A percentile compares a stretch with the other conserved stretches of the same genome.
Conservation (phyloP, 106 monocot species). For the Dendrobium chrysotoxum region DNA sequence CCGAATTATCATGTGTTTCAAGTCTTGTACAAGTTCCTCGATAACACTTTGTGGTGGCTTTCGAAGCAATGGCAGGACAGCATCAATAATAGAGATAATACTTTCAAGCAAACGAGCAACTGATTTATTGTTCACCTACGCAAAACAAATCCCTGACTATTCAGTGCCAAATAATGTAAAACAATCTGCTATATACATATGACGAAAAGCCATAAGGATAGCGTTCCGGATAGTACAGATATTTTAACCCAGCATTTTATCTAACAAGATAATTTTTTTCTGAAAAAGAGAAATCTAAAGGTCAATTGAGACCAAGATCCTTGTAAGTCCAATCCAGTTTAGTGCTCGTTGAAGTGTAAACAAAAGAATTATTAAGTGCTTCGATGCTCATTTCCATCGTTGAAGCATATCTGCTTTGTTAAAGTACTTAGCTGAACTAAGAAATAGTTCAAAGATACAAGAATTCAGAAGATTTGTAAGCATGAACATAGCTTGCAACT, state of each 20-base stretch:
- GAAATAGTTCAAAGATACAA: background rate
- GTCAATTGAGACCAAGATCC: background rate
- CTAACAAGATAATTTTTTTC: background rate
- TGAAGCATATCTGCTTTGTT: background rate
- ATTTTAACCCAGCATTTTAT: background rate
- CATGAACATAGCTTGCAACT: background rate
- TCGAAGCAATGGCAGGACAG: conserved; percentile 79
- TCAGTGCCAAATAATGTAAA: background rate
- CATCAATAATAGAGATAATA: conserved; percentile 88
- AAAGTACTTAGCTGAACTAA: background rate
- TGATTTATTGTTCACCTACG: conserved; percentile 78
- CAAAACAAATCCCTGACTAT: background rate
- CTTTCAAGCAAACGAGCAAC: conserved; percentile 83
- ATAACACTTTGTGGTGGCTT: conserved; percentile 78
- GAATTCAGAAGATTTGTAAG: background rate
- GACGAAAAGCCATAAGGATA: background rate
- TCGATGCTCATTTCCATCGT: background rate
- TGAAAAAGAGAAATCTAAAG: background rate
- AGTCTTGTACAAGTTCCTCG: conserved; percentile 90
- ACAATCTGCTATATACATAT: background rate
- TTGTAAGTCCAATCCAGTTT: background rate
- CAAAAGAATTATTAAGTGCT: background rate
- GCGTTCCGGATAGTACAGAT: background rate
- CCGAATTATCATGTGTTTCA: conserved; percentile 89
- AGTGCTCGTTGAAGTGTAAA: background rate